Evolutionary conservation across 1,284 basidiomycete genomes (phyloP).

Genomic region (Testicularia cyperi): DNA sequence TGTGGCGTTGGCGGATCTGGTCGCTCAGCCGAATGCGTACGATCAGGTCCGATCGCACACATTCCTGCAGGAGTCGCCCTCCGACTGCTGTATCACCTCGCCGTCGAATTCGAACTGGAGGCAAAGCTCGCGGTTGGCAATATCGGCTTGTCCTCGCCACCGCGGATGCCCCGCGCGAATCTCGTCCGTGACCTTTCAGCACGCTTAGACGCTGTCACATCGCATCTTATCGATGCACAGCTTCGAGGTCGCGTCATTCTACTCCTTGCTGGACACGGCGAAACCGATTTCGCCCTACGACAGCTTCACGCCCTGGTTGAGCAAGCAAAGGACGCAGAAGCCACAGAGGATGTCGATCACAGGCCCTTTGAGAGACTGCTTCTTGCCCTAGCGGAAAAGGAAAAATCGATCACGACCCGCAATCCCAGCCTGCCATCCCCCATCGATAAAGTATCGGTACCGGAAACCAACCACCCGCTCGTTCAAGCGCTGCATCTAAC

Average conservation of each 20-base stretch:
- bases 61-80: slow-evolving; percentile 11
- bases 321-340: too few species aligned
- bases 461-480: slow-evolving; percentile 11
- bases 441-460: slow-evolving; percentile 1
- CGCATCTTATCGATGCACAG: background rate
- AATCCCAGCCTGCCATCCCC: slow-evolving; percentile 17
- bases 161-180: too few species aligned
- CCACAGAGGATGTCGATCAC: slow-evolving; percentile 16
- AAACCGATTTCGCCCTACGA: background rate
- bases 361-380: slow-evolving; percentile 35
- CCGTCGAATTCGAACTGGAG: slow-evolving; percentile 21
- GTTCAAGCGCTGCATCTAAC: slow-evolving; percentile 25
- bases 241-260: background rate
- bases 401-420: background rate
- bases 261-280: background rate
- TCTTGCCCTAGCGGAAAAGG: slow-evolving; percentile 9
- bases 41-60: too few species aligned
- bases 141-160: too few species aligned
- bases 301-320: too few species aligned
- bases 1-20: slow-evolving; percentile 9
- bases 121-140: slow-evolving; percentile 1
- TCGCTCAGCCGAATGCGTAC: too few species aligned
- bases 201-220: too few species aligned
- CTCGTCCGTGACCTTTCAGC: too few species aligned
- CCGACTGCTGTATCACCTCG: slow-evolving; percentile 22